These are phyloP conservation scores for Grifola frondosa DNA, from an alignment of 1,284 basidiomycete genomes.

Conservation along the genomic window DNA sequence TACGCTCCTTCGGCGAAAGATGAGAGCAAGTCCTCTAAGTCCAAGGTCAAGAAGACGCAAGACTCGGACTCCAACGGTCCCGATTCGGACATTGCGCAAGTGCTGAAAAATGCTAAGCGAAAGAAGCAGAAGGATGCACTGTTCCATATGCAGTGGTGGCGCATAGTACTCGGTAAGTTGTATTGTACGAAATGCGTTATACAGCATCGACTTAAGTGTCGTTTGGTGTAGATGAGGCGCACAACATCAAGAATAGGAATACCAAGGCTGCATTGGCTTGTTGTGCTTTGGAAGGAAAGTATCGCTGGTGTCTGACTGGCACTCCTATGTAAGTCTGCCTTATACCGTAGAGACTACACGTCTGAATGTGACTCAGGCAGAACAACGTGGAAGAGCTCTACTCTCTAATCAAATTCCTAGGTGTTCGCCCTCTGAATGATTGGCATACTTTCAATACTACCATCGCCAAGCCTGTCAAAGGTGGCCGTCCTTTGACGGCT, in stretches of 20 bases:
- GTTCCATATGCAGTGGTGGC: conserved; percentile 81
- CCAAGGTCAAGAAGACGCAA: conserved; percentile 32
- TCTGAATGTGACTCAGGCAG: conserved; percentile 23
- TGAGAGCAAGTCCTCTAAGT: conserved; percentile 43
- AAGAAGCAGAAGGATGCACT: conserved; percentile 62
- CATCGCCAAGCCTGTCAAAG: conserved; percentile 81
- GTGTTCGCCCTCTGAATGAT: conserved; percentile 80
- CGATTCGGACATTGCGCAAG: conserved; percentile 41
- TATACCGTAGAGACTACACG: too few species aligned
- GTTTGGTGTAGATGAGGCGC: conserved; percentile 84
- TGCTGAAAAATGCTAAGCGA: conserved; percentile 40
- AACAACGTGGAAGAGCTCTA: conserved; percentile 91
- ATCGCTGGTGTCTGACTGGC: conserved; percentile 88
- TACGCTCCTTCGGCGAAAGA: conserved; percentile 49
- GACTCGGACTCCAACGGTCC: conserved; percentile 37
- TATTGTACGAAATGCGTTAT: too few species aligned
- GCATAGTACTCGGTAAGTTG: conserved; percentile 76
- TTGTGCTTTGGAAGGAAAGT: conserved; percentile 75
- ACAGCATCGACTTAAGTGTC: neutral
- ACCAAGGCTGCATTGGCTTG: conserved; percentile 85
- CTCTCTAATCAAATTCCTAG: conserved; percentile 87
- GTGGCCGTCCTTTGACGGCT: conserved; percentile 64
- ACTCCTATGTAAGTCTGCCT: conserved; percentile 74
- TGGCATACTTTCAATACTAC: conserved; percentile 78
- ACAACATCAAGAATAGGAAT: conserved; percentile 93